Conservation (phyloP, 768 basidiomycete genomes). For the Lactifluus pinguis region DNA sequence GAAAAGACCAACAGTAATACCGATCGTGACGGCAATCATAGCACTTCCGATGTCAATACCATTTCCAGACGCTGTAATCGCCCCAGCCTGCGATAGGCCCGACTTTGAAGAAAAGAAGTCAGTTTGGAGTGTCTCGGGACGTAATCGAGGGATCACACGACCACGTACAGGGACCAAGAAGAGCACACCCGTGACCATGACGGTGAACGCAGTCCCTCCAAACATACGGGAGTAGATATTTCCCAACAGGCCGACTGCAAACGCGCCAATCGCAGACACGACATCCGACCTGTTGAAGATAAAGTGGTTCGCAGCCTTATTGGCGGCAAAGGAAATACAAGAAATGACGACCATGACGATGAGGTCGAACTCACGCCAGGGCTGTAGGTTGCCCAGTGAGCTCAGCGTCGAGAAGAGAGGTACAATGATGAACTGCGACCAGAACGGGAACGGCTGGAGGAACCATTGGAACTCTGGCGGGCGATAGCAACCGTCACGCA, state of each 20-base stretch:
- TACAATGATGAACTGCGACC: slow-evolving; percentile 69
- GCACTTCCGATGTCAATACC: slow-evolving; percentile 80
- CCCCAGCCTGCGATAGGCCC: slow-evolving; percentile 69
- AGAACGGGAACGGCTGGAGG: slow-evolving; percentile 72
- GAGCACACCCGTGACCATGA: slow-evolving; percentile 83
- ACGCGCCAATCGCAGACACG: slow-evolving; percentile 79
- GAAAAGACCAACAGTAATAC: slow-evolving; percentile 83
- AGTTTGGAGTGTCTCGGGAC: not conserved
- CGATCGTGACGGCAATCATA: slow-evolving; percentile 86
- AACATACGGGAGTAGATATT: slow-evolving; percentile 76
- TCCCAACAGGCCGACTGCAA: slow-evolving; percentile 68
- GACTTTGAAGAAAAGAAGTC: slow-evolving; percentile 38
- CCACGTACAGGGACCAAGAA: slow-evolving; percentile 75
- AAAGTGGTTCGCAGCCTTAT: slow-evolving; percentile 75
- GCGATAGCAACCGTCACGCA: slow-evolving; percentile 64
- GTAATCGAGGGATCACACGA: not conserved
- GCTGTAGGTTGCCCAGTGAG: slow-evolving; percentile 72
- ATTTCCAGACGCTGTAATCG: slow-evolving; percentile 66
- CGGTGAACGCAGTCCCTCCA: slow-evolving; percentile 82
- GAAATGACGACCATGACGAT: slow-evolving; percentile 81
- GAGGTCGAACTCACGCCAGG: slow-evolving; percentile 59
- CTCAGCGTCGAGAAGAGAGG: slow-evolving; percentile 64
- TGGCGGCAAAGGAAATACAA: slow-evolving; percentile 68
- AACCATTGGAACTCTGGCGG: slow-evolving; percentile 60
- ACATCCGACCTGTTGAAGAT: slow-evolving; percentile 80